A percentile compares a stretch with the other conserved stretches of the same genome.
phyloP scores from a whole-genome alignment of 176 grass and related monocot genomes.

The Triticum monococcum region DNA sequence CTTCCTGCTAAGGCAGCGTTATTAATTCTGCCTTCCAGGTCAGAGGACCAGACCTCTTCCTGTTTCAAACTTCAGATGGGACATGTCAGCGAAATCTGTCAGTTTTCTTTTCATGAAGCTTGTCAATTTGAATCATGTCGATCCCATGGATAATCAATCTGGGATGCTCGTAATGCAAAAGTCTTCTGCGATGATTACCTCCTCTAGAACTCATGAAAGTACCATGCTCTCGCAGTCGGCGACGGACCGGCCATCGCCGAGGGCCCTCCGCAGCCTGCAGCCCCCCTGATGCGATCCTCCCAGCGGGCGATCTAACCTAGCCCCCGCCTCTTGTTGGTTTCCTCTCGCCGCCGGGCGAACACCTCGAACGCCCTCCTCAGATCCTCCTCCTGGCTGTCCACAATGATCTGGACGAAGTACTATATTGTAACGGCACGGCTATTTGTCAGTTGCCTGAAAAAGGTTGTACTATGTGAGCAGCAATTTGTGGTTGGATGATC shows the following conservation, averaged over 20 bases:
- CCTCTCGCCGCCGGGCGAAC: constrained; percentile 24
- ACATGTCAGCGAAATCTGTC: background rate
- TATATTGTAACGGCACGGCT: too few relatives aligned
- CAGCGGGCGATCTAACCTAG: constrained; percentile 20
- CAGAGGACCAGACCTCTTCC: background rate
- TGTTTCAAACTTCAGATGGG: background rate
- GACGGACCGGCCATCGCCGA: constrained; percentile 71
- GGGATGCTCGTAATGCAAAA: too few relatives aligned
- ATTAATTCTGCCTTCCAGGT: background rate
- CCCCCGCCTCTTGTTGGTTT: too few relatives aligned
- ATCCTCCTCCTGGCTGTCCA: constrained; percentile 56
- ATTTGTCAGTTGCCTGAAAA: too few relatives aligned
- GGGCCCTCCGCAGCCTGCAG: constrained; percentile 44
- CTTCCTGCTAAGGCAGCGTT: background rate
- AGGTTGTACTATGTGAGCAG: too few relatives aligned
- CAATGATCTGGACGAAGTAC: too few relatives aligned
- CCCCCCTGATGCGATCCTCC: constrained; percentile 64
- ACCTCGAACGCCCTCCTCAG: constrained; percentile 73
- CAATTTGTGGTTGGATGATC: too few relatives aligned
- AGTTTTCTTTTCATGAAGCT: background rate
- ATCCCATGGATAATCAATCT: too few relatives aligned
- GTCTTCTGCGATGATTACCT: too few relatives aligned
- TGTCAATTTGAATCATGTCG: too few relatives aligned
- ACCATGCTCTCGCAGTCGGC: constrained; percentile 80
- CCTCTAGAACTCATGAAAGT: constrained; percentile 65